Base-by-base conservation (phyloP, 2,329 filamentous ascomycete genomes). In the Scorias spongiosa region DNA sequence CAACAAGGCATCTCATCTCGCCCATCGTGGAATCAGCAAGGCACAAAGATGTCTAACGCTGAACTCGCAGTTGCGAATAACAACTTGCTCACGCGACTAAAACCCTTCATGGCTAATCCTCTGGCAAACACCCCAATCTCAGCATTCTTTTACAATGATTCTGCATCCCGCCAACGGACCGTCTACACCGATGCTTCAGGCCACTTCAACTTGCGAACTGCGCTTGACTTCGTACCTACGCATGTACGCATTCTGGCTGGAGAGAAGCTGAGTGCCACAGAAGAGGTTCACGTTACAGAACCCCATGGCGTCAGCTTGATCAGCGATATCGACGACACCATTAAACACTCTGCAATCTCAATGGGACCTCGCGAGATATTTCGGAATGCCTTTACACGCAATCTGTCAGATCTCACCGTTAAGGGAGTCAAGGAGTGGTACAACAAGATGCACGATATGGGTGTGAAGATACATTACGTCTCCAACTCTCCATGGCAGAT, bases 401-500 rank as follows among this genome's bases (percentile, higher is more conserved):
- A 95, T 39, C 68, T 96, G 1, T 70, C 66, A 2, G 86, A 89
- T 47, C 70, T 96, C 39, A 86, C 79, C 0, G 78, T 98, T 17
- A 81, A 87, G 12, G 91, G 91, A 2, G 88, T 96, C 15, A 76
- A 71, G 46, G 85, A 93, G 49, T 96, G 91, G 89, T 98, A 96
- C 58, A 77, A 70, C 30, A 71, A 71, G 15, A 72, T 98, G 64
- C 74, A 82, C 34, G 70, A 78, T 15, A 77, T 89, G 66, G 87
- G 88, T 14, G 89, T 96, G 18, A 77, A 80, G 54, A 74, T 98
- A 42, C 93, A 98, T 59, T 98, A 98, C 61, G 93, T 94, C 51
- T 98, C 91, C n/a, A 98, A 98, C 63, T 93, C 89, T 42, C 91
- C 91, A 0, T 98, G 93, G 93, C 93, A 98, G 60, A 72, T 98